Base-by-base conservation (phyloP, 1,284 basidiomycete species). In the Trametes pubescens region DNA sequence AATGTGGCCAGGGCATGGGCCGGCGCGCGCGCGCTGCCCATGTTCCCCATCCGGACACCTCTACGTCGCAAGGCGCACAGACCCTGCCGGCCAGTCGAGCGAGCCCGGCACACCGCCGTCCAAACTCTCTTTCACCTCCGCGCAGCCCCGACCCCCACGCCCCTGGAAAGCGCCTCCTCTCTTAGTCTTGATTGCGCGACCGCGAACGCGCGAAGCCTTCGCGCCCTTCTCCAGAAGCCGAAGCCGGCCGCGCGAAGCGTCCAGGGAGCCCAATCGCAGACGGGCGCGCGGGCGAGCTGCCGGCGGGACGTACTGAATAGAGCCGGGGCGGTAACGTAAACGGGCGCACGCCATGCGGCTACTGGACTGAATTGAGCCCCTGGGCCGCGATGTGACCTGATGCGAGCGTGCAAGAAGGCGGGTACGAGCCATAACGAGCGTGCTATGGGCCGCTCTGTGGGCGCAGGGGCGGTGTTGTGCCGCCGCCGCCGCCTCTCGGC, bases 121-220 rank as follows among this genome's bases (percentile, higher is more conserved):
- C 55, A 48, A 22, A 18, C 46, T 34, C 55, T 38, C 47, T 38
- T 49, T 37, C 47, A 14, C 55, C 8, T 13, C 40, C 40, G 40
- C 40, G 40, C 40, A 13, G 40, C 40, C 14, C 43, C 37, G 37
- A 2, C 32, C 55, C 18, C 55, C 55, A 57, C 44, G 44, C 34
- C 5, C 34, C 34, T 49, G 55, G 55, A 49, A 48, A 37, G 46
- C 55, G 55, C 47, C 35, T 38, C 46, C 55, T 57, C 55, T 38
- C 32, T 57, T 47, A 48, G 55, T 57, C 55, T 57, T 57, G 55
- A 57, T 57, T 57, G 22, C 34, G 40, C 40, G 16, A 16, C 13
- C 40, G 40, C 40, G 40, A 43, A 43, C 16, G 11, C 37, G 43
- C 16, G 43, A 44, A 44, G 43, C 43, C 44, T 21, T 47, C 22